A percentile compares a stretch with the other conserved stretches of the same genome.
phyloP scores from a whole-genome alignment of 768 basidiomycete species.

The Leccinum rimulosum region DNA sequence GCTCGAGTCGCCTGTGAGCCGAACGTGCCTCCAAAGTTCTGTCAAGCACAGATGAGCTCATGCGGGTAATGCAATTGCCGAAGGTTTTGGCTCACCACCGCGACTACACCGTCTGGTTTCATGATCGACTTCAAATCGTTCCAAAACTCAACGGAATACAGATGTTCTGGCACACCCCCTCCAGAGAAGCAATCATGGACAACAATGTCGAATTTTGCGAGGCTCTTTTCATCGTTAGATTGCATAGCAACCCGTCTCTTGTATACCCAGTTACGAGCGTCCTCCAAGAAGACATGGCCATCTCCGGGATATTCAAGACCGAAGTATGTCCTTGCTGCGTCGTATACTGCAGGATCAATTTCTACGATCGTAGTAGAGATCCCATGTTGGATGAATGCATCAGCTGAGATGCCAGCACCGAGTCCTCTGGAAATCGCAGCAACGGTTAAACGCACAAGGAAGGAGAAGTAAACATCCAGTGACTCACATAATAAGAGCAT shows the following conservation, averaged over 20 bases:
- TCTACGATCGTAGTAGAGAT: slow-evolving; percentile 84
- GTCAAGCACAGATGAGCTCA: slow-evolving; percentile 1
- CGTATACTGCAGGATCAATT: slow-evolving; percentile 88
- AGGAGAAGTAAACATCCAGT: slow-evolving; percentile 1
- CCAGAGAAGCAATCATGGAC: slow-evolving; percentile 95
- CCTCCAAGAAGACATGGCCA: slow-evolving; percentile 65
- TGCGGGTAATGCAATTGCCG: not conserved
- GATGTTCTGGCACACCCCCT: slow-evolving; percentile 81
- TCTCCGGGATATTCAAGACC: slow-evolving; percentile 65
- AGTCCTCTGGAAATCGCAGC: slow-evolving; percentile 60
- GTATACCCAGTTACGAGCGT: slow-evolving; percentile 70
- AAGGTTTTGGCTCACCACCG: slow-evolving; percentile 56
- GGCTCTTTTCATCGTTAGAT: slow-evolving; percentile 14
- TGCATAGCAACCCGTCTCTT: slow-evolving; percentile 35
- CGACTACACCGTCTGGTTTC: slow-evolving; percentile 70
- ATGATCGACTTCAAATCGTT: slow-evolving; percentile 60
- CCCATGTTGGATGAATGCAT: slow-evolving; percentile 66
- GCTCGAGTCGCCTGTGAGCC: slow-evolving; percentile 60
- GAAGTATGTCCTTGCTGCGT: slow-evolving; percentile 77
- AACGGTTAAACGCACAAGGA: slow-evolving; percentile 4
- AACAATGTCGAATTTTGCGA: slow-evolving; percentile 58
- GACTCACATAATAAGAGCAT: slow-evolving; percentile 71
- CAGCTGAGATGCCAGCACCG: slow-evolving; percentile 80
- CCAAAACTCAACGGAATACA: slow-evolving; percentile 89
- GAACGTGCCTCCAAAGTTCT: slow-evolving; percentile 86